Base-by-base conservation (phyloP, 331 rosid genomes). In the Stylosanthes scabra region DNA sequence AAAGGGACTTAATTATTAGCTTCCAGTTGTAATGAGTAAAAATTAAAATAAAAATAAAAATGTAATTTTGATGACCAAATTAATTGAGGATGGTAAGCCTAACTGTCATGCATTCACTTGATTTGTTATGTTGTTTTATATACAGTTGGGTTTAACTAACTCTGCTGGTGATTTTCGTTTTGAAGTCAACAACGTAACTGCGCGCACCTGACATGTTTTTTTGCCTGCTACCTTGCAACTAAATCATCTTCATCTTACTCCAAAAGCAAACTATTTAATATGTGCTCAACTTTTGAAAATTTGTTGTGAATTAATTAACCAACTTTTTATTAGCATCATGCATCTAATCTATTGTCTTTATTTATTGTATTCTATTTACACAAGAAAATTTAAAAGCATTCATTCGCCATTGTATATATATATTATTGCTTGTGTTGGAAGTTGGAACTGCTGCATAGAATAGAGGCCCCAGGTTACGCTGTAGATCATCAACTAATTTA, bases 71-170 rank as follows among this genome's bases (percentile, higher is more conserved):
- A 34, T 7, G 39, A 34, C 39, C 39, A 8, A 59, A 62, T 10
- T 41, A 52, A 59, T 27, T 27, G 45, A 13, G 45, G 46, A 46
- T 20, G 70, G 56, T 76, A 37, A 68, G 61, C 64, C 74, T 63
- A 66, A 37, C 59, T 66, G 39, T 59, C 58, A 40, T 50, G 4
- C 13, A 40, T 50, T 50, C 12, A 14, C 42, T 57, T 64, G 37
- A 58, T 59, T 59, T 41, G 60, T 59, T 20, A 20, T 20, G 25
- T 72, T 8, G 44, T 28, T 41, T 20, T 20, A 20, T 20, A 20
- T 20, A 20, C 25, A 11, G 7, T 50, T 73, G 49, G 70, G 71
- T 52, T 61, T 74, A 73, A 73, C 71, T 51, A 73, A 63, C 65
- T 15, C 10, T 3, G 7, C 56, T 40, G 11, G 31, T 10, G 9